Evolutionary conservation across 805 yeast genomes (phyloP).

Genomic region (Ogataea parapolymorpha): DNA sequence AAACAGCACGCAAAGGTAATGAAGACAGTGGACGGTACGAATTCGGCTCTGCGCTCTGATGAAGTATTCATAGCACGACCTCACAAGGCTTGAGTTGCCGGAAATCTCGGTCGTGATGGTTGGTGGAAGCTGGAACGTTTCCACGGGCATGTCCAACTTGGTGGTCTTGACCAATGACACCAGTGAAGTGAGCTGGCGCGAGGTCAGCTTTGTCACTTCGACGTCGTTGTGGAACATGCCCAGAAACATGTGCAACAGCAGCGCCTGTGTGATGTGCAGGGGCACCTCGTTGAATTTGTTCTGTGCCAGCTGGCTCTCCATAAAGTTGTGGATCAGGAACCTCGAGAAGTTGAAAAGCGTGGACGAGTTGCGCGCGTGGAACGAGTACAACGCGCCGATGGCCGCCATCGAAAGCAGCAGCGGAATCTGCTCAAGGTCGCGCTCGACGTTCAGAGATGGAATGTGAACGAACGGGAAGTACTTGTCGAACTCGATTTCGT

Average conservation of each 20-base stretch:
- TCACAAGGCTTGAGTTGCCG: conserved; percentile 21
- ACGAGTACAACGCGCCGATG: conserved; percentile 83
- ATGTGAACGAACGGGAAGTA: conserved; percentile 84
- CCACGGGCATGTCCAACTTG: conserved; percentile 48
- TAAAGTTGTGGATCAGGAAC: conserved; percentile 59
- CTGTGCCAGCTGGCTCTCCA: conserved; percentile 48
- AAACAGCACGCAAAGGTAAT: conserved; percentile 47
- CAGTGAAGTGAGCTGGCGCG: conserved; percentile 52
- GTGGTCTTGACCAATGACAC: conserved; percentile 53
- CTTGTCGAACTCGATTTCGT: conserved; percentile 71
- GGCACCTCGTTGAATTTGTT: conserved; percentile 54
- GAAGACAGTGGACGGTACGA: conserved; percentile 49
- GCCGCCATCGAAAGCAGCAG: conserved; percentile 78
- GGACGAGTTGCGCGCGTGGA: conserved; percentile 74
- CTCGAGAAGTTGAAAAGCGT: conserved; percentile 66
- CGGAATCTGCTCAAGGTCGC: conserved; percentile 55
- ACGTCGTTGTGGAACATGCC: conserved; percentile 55
- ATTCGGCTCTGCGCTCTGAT: conserved; percentile 54
- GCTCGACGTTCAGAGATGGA: conserved; percentile 49
- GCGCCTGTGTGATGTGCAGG: conserved; percentile 53
- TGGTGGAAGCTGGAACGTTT: conserved; percentile 44
- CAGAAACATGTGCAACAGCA: conserved; percentile 52
- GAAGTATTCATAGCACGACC: conserved; percentile 47
- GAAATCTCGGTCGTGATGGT: conserved; percentile 24
- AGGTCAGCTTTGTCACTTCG: conserved; percentile 46